Base-by-base conservation (phyloP, 1,139 yeast species). In the Eremothecium cymbalariae region DNA sequence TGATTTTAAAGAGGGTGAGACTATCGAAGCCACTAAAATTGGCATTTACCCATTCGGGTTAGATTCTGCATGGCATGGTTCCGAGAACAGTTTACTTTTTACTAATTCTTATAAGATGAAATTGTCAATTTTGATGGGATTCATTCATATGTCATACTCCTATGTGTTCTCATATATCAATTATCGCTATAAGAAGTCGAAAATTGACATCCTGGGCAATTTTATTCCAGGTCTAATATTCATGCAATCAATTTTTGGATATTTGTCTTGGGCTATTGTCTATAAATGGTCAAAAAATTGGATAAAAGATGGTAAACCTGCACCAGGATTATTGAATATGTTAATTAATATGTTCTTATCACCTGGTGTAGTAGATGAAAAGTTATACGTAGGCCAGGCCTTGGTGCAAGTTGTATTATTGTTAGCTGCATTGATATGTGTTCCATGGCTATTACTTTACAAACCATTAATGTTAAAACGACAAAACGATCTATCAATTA, bases 161-260 rank as follows among this genome's bases (percentile, higher is more conserved):
- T 77, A 68, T 57, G 53, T 70, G 50, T 80, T 81, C 49, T 78
- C 90, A 4, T 66, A 76, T 40, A 78, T 75, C 34, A 82, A 82
- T 53, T 75, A 75, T 41, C 42, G 69, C 31, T 65, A 73, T 51
- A 77, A 69, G 55, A 59, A 71, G 21, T 77, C 84, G 35, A 52
- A 58, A 33, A 69, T 81, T 48, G 90, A 82, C 54, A 70, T 81
- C 31, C 53, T 79, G 38, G 93, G 93, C 43, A 82, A 81, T 57
- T 82, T 82, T 49, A 63, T 80, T 37, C 93, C 94, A 9, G 88
- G 93, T 24, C 64, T 81, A 39, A 63, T 81, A 38, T 82, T 82
- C 59, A 79, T 82, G 90, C 88, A 79, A 57, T 78, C 84, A 34
- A 81, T 82, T 36, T 81, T 82, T 54, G 94, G 94, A 16, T 81